Evolutionary conservation across 306 rosid genomes (phyloP), one percentile per base, ranked within the genome.

Genomic region (Boehmeria nivea): DNA sequence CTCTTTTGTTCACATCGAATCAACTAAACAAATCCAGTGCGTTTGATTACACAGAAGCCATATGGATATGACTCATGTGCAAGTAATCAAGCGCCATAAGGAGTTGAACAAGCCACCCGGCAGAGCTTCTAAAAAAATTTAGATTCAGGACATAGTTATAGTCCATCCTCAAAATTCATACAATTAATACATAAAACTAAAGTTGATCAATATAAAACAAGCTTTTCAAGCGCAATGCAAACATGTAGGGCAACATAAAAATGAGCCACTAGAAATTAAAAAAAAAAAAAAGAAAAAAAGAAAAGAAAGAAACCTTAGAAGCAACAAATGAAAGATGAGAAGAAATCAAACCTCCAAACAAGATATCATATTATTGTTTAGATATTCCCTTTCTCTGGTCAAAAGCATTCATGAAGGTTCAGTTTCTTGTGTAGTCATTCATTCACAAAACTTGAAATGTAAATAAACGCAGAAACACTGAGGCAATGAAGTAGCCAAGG

Each of bases 61-160:
- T 13, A 75, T 87, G 99, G 74, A 93, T 79, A 68, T 93, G 99
- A 72, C 78, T 93, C 87, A 65, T 63, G 74, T 93, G 99, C 85
- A 93, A 76, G 81, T 93, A 88, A 37, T 87, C 90, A 16, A 93
- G 93, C 12, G 96, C 99, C 99, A 93, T 93, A 58, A 93, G 89
- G 82, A 93, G 99, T 70, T 93, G 96, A 64, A 93, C 99, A 15
- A 93, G 94, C 99, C 99, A 93, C 79, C 76, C 85, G n/a, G 69
- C 96, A 93, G 47, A 93, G 89, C 72, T 79, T 93, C 99, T 93
- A 81, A 58, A 44, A 10, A 54, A 59, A 45, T 1, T n/a, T 8
- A 11, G 34, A 28, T 6, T 34, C 38, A 12, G 12, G 37, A 36
- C 20, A 54, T 39, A 68, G 59, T 61, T 25, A 58, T 20, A 74